Base-by-base conservation (phyloP, 2,329 filamentous ascomycete genomes). In the Epichloe hybrida region DNA sequence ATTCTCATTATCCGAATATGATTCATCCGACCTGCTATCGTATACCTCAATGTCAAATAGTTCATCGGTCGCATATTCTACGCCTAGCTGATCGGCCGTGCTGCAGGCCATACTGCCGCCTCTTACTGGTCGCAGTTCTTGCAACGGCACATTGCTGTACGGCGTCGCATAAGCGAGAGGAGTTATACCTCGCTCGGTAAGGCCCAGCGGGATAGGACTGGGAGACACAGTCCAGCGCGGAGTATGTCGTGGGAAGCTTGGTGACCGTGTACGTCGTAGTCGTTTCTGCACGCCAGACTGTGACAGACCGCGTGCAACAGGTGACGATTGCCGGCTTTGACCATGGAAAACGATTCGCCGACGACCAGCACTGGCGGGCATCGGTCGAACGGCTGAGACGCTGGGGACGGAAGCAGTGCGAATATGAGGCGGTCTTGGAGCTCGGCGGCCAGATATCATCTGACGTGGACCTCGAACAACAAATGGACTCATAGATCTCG, bases 121-220 rank as follows among this genome's bases (percentile, higher is more conserved):
- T 13, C 64, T 59, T 2, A 59, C 43, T 5, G 55, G 55, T 15
- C 68, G 66, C 17, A 66, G 55, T 50, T 76, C 73, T 11, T 70
- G 63, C 8, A 67, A 63, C 0, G 78, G 72, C 3, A 72, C 77
- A 54, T 81, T 83, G 59, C 84, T 88, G 61, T 83, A 74, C 0
- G 86, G 86, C 0, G 86, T 90, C 3, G 84, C 83, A 59, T 89
- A 89, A n/a, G 80, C 81, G 56, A 81, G 81, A 0, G 83, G 84
- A 0, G 76, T 80, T 12, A 70, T 71, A 13, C 64, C 64, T 2
- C 55, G 63, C 44, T 70, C 66, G 6, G 61, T 61, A 3, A 64
- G 51, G 4, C 60, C 61, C 31, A 66, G 59, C 4, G 66, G 67
- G 54, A 67, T 62, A 4, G 71, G 69, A 58, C 66, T 77, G 46